These are phyloP conservation scores for Buddleja alternifolia DNA, from an alignment of 257 asterid genomes.

Conservation along the genomic window DNA sequence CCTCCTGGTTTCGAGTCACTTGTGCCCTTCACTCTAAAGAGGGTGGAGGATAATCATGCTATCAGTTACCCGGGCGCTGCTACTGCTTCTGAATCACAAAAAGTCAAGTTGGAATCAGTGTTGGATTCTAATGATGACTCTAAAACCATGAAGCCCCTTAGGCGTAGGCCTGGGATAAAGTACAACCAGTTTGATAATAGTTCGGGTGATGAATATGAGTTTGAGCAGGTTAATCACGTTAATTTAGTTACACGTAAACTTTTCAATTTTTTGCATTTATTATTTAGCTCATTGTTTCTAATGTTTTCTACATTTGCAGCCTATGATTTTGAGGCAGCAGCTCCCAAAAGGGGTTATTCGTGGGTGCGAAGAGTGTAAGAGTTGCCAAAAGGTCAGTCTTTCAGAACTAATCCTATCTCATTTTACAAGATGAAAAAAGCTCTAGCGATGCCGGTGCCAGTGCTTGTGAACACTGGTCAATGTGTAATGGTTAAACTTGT, in stretches of 20 bases:
- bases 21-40: conserved; percentile 67
- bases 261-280: neutral
- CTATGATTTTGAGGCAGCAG: conserved; percentile 32
- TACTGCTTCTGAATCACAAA: conserved; percentile 41
- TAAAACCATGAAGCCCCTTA: conserved; percentile 46
- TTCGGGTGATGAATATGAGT: conserved; percentile 71
- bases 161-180: conserved; percentile 62
- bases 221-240: conserved; percentile 60
- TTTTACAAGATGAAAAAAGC: neutral
- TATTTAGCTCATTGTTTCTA: conserved; percentile 21
- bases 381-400: conserved; percentile 81
- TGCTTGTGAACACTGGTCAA: too few relatives aligned
- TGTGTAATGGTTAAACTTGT: conserved; percentile 1
- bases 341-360: conserved; percentile 89
- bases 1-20: conserved; percentile 98
- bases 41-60: conserved; percentile 46
- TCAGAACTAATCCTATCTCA: neutral
- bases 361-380: conserved; percentile 80
- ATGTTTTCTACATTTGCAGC: conserved; percentile 44
- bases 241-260: neutral
- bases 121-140: conserved; percentile 44
- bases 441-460: neutral
- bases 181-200: conserved; percentile 51
- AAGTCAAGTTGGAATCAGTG: conserved; percentile 45
- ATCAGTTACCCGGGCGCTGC: conserved; percentile 40